Evolutionary conservation across 2,329 filamentous ascomycete species (phyloP), one percentile per base, ranked within the genome.

Genomic region (Aspergillus sp.): DNA sequence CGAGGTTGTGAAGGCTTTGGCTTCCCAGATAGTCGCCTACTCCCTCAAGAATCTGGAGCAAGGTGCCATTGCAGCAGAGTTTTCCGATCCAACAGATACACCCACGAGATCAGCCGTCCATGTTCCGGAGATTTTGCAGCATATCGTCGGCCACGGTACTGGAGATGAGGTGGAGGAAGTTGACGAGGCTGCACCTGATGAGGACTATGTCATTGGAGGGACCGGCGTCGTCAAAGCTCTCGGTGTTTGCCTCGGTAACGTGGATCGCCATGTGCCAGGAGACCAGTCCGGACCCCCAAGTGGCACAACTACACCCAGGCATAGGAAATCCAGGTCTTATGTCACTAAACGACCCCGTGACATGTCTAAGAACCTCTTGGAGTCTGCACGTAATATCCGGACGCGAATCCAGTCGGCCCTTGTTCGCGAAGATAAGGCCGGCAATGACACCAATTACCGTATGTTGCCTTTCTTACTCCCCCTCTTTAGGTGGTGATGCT

Each of bases 161-260:
- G 75, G 84, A 71, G 67, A 76, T 67, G 64, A 83, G 8, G 73
- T 77, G 13, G 75, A 85, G 21, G 87, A 89, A 49, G 85, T 88
- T 21, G 82, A 86, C 47, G 86, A 89, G 2, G 82, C 88, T 10
- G 89, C 92, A 6, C 90, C 92, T 0, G 92, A 96, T 66, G 90
- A 96, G 60, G 92, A 97, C 74, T 98, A 98, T 75, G 92, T 98
- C 48, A 95, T 98, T 69, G 93, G 94, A 19, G 94, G 94, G 15
- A 96, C 92, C 0, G 95, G 94, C 25, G 92, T 99, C 1, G 94
- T 96, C 52, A 97, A 96, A 78, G 95, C 95, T 4, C 82, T 99
- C 49, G 88, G 91, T 57, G 96, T 96, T 69, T 96, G 93, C 70
- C 81, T 99, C 53, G 89, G 92, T 68, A 96, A 96, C 72, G 87